Evolutionary conservation across 805 yeast genomes (phyloP).

Genomic region (Danielia oregonensis): DNA sequence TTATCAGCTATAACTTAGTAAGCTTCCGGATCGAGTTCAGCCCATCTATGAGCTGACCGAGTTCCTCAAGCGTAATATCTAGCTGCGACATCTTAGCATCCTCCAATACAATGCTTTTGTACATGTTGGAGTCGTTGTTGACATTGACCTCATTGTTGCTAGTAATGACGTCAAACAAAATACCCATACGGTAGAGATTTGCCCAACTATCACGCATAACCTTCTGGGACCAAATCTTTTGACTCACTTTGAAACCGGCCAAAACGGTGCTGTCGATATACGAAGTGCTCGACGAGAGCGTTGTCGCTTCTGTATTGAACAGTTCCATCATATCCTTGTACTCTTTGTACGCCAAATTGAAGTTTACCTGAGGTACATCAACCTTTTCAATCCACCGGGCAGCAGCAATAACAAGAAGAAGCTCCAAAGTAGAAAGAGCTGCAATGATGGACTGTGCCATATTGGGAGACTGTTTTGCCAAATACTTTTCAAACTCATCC

Average conservation of each 20-base stretch:
- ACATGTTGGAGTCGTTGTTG: constrained; percentile 23
- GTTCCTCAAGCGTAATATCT: constrained; percentile 50
- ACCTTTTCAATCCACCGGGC: constrained; percentile 65
- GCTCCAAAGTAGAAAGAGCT: constrained; percentile 64
- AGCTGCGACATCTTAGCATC: constrained; percentile 49
- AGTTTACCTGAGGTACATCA: constrained; percentile 59
- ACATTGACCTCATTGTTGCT: constrained; percentile 38
- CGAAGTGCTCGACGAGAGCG: constrained; percentile 24
- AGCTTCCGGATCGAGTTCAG: constrained; percentile 8
- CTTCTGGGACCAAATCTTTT: constrained; percentile 56
- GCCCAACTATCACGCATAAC: constrained; percentile 76
- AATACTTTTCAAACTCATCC: constrained; percentile 21
- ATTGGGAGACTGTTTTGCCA: constrained; percentile 20
- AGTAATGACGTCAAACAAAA: constrained; percentile 48
- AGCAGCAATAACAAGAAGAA: constrained; percentile 66
- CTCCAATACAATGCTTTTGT: constrained; percentile 30
- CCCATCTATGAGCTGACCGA: constrained; percentile 27
- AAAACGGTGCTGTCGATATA: constrained; percentile 34
- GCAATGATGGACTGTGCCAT: constrained; percentile 24
- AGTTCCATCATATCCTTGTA: constrained; percentile 53
- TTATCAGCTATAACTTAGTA: constrained; percentile 12
- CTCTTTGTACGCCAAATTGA: constrained; percentile 75
- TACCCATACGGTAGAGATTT: constrained; percentile 49
- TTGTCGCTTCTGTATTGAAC: constrained; percentile 34
- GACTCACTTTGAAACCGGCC: constrained; percentile 31